Conservation (phyloP, 768 basidiomycete genomes). For the Xanthoconium purpureum region DNA sequence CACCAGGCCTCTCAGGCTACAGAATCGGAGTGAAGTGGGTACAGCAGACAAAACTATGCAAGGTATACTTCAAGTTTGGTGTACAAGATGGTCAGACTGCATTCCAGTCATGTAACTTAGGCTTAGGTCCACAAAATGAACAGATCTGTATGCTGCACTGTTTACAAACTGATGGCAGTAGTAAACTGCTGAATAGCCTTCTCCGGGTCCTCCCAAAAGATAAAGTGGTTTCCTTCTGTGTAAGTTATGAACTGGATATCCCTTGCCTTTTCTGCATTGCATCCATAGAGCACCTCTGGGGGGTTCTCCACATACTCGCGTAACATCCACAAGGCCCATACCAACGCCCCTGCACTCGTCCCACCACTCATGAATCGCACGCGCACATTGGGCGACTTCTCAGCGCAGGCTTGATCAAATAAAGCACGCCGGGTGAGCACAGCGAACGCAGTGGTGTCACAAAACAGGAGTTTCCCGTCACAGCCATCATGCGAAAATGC, state of each 20-base stretch:
- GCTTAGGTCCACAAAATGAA: no score
- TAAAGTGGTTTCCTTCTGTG: conserved; percentile 23
- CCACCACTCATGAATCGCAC: conserved; percentile 21
- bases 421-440: conserved; percentile 14
- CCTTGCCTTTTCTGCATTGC: conserved; percentile 18
- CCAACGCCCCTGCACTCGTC: conserved; percentile 1
- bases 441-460: conserved; percentile 5
- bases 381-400: conserved; percentile 9
- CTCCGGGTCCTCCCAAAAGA: conserved; percentile 26
- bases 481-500: conserved; percentile 4
- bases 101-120: no score
- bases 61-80: no score
- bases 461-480: conserved; percentile 13
- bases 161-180: conserved; percentile 6
- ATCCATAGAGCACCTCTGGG: conserved; percentile 7
- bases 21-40: no score
- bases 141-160: background rate
- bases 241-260: conserved; percentile 15
- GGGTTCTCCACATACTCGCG: conserved; percentile 8
- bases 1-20: no score
- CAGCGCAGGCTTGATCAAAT: conserved; percentile 13
- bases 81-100: no score
- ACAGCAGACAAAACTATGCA: no score
- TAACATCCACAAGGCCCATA: conserved; percentile 15
- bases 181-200: conserved; percentile 18